A percentile compares a stretch with the other conserved stretches of the same genome.
Conservation (phyloP, 108 stramenopile genomes). For the Aurantiochytrium sp. region DNA sequence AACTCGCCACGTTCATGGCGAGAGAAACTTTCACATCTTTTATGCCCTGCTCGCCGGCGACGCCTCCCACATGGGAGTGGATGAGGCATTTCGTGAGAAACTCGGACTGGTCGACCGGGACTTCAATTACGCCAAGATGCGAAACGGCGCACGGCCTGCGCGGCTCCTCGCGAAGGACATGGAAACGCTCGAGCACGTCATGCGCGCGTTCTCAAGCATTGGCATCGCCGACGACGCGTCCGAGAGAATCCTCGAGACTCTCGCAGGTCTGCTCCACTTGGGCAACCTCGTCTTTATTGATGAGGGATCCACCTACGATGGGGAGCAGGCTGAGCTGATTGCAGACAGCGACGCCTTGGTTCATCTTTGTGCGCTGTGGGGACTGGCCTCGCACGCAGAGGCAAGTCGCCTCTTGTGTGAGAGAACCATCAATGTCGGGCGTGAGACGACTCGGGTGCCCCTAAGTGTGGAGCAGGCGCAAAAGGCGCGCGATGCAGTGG, state of each 20-base stretch:
- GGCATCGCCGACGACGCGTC: constrained; percentile 51
- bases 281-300: constrained; percentile 71
- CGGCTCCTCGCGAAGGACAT: background rate
- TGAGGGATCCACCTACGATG: background rate
- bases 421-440: constrained; percentile 43
- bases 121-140: too few relatives aligned
- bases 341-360: background rate
- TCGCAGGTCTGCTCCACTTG: constrained; percentile 78
- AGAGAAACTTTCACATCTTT: constrained; percentile 60
- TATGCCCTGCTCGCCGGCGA: constrained; percentile 34
- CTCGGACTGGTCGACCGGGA: too few relatives aligned
- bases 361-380: background rate
- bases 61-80: too few relatives aligned
- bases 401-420: background rate
- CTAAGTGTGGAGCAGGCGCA: constrained; percentile 65
- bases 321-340: background rate
- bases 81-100: too few relatives aligned
- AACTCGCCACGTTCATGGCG: constrained; percentile 27
- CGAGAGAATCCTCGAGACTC: constrained; percentile 56
- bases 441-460: constrained; percentile 36
- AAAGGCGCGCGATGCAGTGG: constrained; percentile 83
- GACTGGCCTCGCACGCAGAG: background rate
- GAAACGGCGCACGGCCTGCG: too few relatives aligned
- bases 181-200: background rate
- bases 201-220: background rate